These are phyloP conservation scores for Phaffomyces thermotolerans DNA, from an alignment of 805 yeast genomes.

Conservation along the genomic window DNA sequence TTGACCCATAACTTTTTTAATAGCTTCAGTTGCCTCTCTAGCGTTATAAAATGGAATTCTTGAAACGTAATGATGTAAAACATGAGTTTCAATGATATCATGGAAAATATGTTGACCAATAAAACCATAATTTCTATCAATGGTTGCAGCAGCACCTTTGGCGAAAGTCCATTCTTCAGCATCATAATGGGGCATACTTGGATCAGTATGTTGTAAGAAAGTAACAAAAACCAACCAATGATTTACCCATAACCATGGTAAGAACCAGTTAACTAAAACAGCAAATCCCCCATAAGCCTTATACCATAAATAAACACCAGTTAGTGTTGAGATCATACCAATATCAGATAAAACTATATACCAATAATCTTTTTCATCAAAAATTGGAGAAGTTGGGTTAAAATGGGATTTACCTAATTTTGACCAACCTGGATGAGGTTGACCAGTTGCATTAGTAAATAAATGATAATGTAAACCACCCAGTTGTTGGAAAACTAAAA, in stretches of 20 bases:
- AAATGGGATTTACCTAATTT: slow-evolving; percentile 41
- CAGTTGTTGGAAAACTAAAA: slow-evolving; percentile 45
- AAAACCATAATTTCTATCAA: slow-evolving; percentile 55
- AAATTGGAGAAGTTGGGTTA: slow-evolving; percentile 47
- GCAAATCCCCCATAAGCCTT: slow-evolving; percentile 41
- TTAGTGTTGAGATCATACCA: slow-evolving; percentile 40
- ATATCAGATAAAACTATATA: slow-evolving; percentile 47
- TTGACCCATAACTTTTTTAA: slow-evolving; percentile 78
- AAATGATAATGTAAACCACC: slow-evolving; percentile 49
- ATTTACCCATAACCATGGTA: slow-evolving; percentile 54
- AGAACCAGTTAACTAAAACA: slow-evolving; percentile 46
- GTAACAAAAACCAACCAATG: slow-evolving; percentile 63
- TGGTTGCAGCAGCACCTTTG: slow-evolving; percentile 60
- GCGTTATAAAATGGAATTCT: slow-evolving; percentile 86
- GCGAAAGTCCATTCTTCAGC: slow-evolving; percentile 55
- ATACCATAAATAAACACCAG: slow-evolving; percentile 47
- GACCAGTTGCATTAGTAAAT: slow-evolving; percentile 51
- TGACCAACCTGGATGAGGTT: slow-evolving; percentile 37
- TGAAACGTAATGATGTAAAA: slow-evolving; percentile 76
- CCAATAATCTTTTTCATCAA: slow-evolving; percentile 50
- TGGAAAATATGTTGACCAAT: slow-evolving; percentile 70
- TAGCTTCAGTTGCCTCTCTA: slow-evolving; percentile 68
- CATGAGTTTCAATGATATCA: slow-evolving; percentile 88
- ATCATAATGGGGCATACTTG: slow-evolving; percentile 52
- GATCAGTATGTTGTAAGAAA: slow-evolving; percentile 55